Evolutionary conservation across 768 basidiomycete genomes (phyloP).

Genomic region (Leucogyrophana mollusca): DNA sequence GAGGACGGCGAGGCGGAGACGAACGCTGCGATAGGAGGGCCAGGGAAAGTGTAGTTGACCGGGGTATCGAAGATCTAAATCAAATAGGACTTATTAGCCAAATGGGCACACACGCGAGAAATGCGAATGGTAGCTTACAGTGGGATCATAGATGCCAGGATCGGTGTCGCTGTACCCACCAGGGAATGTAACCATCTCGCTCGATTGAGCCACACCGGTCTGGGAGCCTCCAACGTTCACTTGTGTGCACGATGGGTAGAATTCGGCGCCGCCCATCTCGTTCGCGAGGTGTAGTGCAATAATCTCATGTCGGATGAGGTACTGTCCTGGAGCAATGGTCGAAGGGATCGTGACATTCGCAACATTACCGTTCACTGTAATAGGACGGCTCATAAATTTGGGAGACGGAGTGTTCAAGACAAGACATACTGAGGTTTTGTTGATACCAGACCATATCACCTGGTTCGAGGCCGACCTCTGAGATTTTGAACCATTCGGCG

Average conservation of each 20-base stretch:
- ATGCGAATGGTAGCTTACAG: conserved; percentile 23
- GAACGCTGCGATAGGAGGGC: conserved; percentile 47
- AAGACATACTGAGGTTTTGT: conserved; percentile 47
- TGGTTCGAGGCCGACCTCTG: conserved; percentile 45
- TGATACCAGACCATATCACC: conserved; percentile 49
- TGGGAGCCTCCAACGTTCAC: conserved; percentile 54
- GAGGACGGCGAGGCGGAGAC: conserved; percentile 15
- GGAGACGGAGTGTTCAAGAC: background rate
- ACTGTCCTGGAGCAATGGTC: conserved; percentile 63
- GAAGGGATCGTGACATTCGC: conserved; percentile 45
- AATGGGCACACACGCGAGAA: too few relatives aligned
- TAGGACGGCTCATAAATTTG: background rate
- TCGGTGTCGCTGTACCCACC: conserved; percentile 72
- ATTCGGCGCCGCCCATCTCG: conserved; percentile 66
- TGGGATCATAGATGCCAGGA: conserved; percentile 66
- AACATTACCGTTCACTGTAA: conserved; percentile 38
- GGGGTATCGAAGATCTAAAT: conserved; percentile 31
- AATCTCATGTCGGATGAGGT: conserved; percentile 78
- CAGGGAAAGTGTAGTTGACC: conserved; percentile 47
- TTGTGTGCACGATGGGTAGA: conserved; percentile 73
- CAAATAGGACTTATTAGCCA: too few relatives aligned
- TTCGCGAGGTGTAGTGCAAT: conserved; percentile 71
- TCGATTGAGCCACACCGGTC: conserved; percentile 42
- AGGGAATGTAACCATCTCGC: conserved; percentile 63
- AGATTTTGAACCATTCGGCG: conserved; percentile 77